Evolutionary conservation across 306 rosid species (phyloP).

Genomic region (Benincasa hispida): DNA sequence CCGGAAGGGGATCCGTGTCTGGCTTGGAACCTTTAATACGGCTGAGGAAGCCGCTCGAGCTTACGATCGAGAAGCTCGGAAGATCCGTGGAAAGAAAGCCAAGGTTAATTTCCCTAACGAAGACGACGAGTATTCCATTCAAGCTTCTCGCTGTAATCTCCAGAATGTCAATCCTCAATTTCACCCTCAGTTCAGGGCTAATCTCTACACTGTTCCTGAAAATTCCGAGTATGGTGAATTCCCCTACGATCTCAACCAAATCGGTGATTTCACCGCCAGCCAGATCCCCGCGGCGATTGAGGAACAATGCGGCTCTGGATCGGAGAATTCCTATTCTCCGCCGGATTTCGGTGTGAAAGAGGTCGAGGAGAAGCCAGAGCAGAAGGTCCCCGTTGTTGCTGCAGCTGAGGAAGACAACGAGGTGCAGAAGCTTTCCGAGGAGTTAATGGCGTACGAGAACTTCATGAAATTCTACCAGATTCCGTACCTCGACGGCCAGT

Average conservation of each 20-base stretch:
- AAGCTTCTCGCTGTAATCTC: neutral
- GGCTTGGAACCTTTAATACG: conserved; percentile 90
- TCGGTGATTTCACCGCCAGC: conserved; percentile 1
- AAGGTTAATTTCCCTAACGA: conserved; percentile 88
- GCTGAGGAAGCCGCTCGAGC: conserved; percentile 96
- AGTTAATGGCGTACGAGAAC: conserved; percentile 71
- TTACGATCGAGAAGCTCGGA: conserved; percentile 77
- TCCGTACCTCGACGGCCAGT: conserved; percentile 71
- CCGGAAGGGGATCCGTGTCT: conserved; percentile 81
- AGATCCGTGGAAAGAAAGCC: conserved; percentile 82
- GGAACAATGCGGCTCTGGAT: conserved; percentile 26
- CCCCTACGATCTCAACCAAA: conserved; percentile 45
- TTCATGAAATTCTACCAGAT: conserved; percentile 77
- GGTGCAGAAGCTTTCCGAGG: conserved; percentile 62
- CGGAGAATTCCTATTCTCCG: conserved; percentile 23
- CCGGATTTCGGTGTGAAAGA: conserved; percentile 18
- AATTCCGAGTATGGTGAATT: conserved; percentile 34
- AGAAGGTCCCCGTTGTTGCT: neutral
- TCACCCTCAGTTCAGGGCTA: conserved; percentile 2
- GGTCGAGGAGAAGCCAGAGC: conserved; percentile 6
- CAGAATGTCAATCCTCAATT: conserved; percentile 7
- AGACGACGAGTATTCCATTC: conserved; percentile 23
- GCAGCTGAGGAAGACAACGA: conserved; percentile 25
- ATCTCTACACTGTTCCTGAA: neutral
- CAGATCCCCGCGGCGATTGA: conserved; percentile 12